Percentiles rank a stretch among this genome's conserved stretches.
phyloP scores from a whole-genome alignment of 2,329 filamentous ascomycete genomes.

The Calonectria pauciramosa region DNA sequence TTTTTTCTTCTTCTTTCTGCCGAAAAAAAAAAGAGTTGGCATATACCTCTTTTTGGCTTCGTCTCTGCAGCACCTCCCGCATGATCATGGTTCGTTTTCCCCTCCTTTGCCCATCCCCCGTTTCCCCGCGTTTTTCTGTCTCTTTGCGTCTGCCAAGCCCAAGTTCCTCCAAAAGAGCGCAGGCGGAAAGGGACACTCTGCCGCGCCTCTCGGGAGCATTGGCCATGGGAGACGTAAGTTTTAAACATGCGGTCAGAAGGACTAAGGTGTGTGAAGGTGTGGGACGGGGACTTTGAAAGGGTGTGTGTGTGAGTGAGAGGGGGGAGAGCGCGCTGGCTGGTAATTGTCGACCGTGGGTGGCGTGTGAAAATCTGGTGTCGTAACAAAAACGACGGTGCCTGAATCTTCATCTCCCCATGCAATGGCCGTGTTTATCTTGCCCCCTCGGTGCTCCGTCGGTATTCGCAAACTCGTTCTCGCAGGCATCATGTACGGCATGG shows the following conservation, averaged over 20 bases:
- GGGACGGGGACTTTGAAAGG: not conserved
- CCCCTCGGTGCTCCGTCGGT: constrained; percentile 42
- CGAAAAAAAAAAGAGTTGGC: not conserved
- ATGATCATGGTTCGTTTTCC: constrained; percentile 42
- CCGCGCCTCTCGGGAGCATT: constrained; percentile 16
- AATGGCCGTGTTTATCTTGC: constrained; percentile 29
- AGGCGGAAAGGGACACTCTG: not conserved
- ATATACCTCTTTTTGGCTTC: not conserved
- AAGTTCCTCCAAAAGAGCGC: not conserved
- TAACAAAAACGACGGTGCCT: constrained; percentile 11
- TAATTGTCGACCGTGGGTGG: constrained; percentile 10
- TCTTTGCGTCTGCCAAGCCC: constrained; percentile 15
- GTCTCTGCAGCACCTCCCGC: constrained; percentile 26
- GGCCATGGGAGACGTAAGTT: not conserved
- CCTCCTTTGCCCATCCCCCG: constrained; percentile 40
- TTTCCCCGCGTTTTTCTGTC: constrained; percentile 44
- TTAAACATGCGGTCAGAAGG: not conserved
- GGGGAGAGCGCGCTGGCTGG: not conserved
- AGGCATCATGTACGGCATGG: not conserved
- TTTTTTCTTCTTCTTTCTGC: not conserved
- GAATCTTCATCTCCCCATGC: constrained; percentile 25
- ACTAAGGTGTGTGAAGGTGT: not conserved
- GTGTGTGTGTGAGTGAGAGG: not conserved
- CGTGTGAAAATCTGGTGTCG: constrained; percentile 17
- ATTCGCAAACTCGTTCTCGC: constrained; percentile 37